phyloP scores from a whole-genome alignment of 1,284 basidiomycete species.

The Chiua sp. region DNA sequence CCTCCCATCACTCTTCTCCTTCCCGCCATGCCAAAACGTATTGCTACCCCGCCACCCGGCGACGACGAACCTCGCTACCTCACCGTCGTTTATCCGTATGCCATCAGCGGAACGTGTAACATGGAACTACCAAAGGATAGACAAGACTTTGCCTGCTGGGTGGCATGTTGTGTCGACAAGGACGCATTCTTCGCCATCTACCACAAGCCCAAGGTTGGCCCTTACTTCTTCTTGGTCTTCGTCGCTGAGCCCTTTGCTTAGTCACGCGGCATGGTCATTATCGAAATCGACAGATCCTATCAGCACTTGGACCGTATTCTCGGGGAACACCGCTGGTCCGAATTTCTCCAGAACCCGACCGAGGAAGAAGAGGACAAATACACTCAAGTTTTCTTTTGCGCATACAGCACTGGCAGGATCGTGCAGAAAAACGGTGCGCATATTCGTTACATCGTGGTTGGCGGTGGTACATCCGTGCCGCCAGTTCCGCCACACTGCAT shows the following conservation, averaged over 20 bases:
- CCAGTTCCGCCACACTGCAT: background rate
- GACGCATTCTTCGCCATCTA: constrained; percentile 58
- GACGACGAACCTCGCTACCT: constrained; percentile 64
- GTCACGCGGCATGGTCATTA: constrained; percentile 69
- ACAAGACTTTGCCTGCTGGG: constrained; percentile 61
- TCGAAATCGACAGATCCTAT: constrained; percentile 56
- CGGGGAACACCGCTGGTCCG: constrained; percentile 68
- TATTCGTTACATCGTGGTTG: background rate
- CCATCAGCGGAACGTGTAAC: constrained; percentile 50
- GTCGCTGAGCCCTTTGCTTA: constrained; percentile 33
- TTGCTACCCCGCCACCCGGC: constrained; percentile 57
- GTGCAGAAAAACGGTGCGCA: constrained; percentile 52
- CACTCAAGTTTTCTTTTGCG: constrained; percentile 59
- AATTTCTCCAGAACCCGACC: constrained; percentile 53
- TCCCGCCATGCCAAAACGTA: constrained; percentile 60
- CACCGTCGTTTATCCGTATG: constrained; percentile 66
- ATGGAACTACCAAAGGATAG: constrained; percentile 56
- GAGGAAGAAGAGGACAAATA: constrained; percentile 46
- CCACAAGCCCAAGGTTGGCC: constrained; percentile 65
- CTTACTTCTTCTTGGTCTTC: background rate
- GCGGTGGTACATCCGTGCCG: too few species aligned
- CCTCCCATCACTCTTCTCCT: background rate
- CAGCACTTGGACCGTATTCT: constrained; percentile 51
- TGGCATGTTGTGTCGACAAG: constrained; percentile 59
- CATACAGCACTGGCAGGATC: constrained; percentile 47